A percentile compares a stretch with the other conserved stretches of the same genome.
These are phyloP conservation scores for Aspergillus olivimuriae DNA, from an alignment of 495 filamentous ascomycete genomes.

Conservation along the genomic window DNA sequence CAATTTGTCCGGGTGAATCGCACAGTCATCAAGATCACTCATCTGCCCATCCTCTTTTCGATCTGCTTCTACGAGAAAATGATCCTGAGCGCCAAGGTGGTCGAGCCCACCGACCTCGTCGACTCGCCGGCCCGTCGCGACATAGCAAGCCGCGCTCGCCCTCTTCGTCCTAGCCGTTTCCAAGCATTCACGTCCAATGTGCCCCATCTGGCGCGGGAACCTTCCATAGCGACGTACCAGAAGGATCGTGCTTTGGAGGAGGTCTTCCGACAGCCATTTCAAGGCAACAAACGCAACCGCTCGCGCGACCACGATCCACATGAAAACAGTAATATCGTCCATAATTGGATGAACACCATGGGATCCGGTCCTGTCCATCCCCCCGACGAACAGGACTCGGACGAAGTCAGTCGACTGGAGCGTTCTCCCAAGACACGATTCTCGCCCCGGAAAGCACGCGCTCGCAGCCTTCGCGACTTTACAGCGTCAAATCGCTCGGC, in stretches of 20 bases:
- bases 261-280: slow-evolving; percentile 67
- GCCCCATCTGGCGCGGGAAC: slow-evolving; percentile 63
- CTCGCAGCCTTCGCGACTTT: slow-evolving; percentile 38
- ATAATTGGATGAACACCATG: slow-evolving; percentile 78
- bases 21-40: slow-evolving; percentile 80
- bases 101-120: slow-evolving; percentile 69
- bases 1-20: slow-evolving; percentile 77
- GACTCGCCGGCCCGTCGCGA: slow-evolving; percentile 36
- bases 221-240: slow-evolving; percentile 75
- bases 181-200: slow-evolving; percentile 59
- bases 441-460: slow-evolving; percentile 25
- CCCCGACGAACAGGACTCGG: slow-evolving; percentile 55
- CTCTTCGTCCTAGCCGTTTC: slow-evolving; percentile 44
- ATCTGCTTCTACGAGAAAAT: slow-evolving; percentile 84
- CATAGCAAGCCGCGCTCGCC: slow-evolving; percentile 20
- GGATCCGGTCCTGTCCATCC: slow-evolving; percentile 57
- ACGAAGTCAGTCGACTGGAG: slow-evolving; percentile 54
- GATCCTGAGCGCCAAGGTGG: slow-evolving; percentile 59
- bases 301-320: slow-evolving; percentile 50
- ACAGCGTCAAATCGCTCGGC: slow-evolving; percentile 46
- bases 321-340: slow-evolving; percentile 68
- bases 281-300: slow-evolving; percentile 36
- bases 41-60: slow-evolving; percentile 75
- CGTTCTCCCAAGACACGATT: slow-evolving; percentile 25
- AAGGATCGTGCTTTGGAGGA: slow-evolving; percentile 90